Evolutionary conservation across 345 rosid species (phyloP).

Genomic region (Cardiospermum halicacabum): DNA sequence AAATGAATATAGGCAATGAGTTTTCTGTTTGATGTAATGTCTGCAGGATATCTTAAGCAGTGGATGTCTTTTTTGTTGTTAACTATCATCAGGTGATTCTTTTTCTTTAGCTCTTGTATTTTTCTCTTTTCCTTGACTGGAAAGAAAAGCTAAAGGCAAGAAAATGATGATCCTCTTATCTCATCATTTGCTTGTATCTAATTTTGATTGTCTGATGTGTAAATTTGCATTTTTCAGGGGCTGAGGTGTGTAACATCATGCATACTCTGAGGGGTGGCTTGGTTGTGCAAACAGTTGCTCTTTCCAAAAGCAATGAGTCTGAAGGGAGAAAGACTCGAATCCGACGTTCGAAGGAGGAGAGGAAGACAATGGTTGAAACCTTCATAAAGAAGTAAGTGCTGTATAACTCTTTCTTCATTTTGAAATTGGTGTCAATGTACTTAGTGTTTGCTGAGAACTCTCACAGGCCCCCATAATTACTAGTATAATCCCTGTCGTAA

Average conservation of each 20-base stretch:
- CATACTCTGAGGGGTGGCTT: slow-evolving; percentile 61
- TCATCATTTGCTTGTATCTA: slow-evolving; percentile 1
- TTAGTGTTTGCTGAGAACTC: slow-evolving; percentile 4
- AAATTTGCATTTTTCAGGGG: slow-evolving; percentile 11
- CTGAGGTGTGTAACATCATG: slow-evolving; percentile 38
- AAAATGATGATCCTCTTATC: not conserved
- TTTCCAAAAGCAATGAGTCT: slow-evolving; percentile 66
- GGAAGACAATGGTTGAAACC: slow-evolving; percentile 75
- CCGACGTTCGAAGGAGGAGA: slow-evolving; percentile 94
- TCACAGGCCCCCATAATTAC: not conserved
- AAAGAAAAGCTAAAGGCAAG: not conserved
- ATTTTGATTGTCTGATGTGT: not conserved
- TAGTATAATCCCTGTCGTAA: not conserved
- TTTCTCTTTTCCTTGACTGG: not conserved
- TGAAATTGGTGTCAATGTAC: slow-evolving; percentile 11
- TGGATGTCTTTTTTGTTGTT: not conserved
- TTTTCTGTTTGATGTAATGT: not conserved
- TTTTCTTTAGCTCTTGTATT: not conserved
- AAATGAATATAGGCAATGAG: not conserved
- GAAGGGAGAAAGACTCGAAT: slow-evolving; percentile 66
- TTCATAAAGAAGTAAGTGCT: slow-evolving; percentile 72
- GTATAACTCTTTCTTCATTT: slow-evolving; percentile 7
- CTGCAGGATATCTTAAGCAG: not conserved
- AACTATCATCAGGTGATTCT: not conserved
- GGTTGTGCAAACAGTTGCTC: slow-evolving; percentile 73